Evolutionary conservation across 1,284 basidiomycete species (phyloP).

Genomic region (Cryptococcus sp.): DNA sequence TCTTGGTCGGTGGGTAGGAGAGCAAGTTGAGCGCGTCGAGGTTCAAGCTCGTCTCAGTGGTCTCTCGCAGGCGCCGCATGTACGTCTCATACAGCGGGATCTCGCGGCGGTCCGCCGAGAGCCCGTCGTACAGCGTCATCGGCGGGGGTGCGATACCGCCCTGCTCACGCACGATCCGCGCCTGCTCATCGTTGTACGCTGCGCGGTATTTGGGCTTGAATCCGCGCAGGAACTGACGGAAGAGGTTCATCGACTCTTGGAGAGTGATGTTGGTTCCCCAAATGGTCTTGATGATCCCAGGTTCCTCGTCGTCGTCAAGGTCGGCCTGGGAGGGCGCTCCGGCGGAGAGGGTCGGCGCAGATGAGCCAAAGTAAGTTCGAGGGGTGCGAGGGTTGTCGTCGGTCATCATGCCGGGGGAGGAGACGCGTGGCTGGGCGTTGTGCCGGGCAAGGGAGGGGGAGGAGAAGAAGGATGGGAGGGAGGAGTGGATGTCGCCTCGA

Average conservation of each 20-base stretch:
- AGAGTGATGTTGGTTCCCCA: slow-evolving; percentile 97
- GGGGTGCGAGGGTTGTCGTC: slow-evolving; percentile 52
- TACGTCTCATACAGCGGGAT: slow-evolving; percentile 77
- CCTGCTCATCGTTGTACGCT: slow-evolving; percentile 57
- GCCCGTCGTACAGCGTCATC: slow-evolving; percentile 48
- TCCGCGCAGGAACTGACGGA: slow-evolving; percentile 80
- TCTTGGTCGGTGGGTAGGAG: slow-evolving; percentile 79
- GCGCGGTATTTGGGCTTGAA: slow-evolving; percentile 93
- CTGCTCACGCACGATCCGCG: slow-evolving; percentile 33
- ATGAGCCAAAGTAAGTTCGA: slow-evolving; percentile 50
- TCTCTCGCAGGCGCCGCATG: slow-evolving; percentile 79
- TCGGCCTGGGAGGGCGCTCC: slow-evolving; percentile 50
- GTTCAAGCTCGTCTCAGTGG: slow-evolving; percentile 88
- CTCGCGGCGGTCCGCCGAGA: slow-evolving; percentile 64
- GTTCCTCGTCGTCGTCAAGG: slow-evolving; percentile 41
- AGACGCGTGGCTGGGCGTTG: slow-evolving; percentile 15
- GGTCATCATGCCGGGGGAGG: slow-evolving; percentile 52
- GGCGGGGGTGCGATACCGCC: slow-evolving; percentile 37
- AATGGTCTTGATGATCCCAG: slow-evolving; percentile 76
- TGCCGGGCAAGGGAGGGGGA: slow-evolving; percentile 53
- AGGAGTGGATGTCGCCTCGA: slow-evolving; percentile 80
- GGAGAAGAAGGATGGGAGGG: slow-evolving; percentile 57
- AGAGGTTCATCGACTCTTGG: slow-evolving; percentile 82
- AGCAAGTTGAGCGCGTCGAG: slow-evolving; percentile 85
- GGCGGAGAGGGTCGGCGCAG: slow-evolving; percentile 61